Evolutionary conservation across 495 filamentous ascomycete genomes (phyloP), one percentile per base, ranked within the genome.

Genomic region (Xylaria acuta): DNA sequence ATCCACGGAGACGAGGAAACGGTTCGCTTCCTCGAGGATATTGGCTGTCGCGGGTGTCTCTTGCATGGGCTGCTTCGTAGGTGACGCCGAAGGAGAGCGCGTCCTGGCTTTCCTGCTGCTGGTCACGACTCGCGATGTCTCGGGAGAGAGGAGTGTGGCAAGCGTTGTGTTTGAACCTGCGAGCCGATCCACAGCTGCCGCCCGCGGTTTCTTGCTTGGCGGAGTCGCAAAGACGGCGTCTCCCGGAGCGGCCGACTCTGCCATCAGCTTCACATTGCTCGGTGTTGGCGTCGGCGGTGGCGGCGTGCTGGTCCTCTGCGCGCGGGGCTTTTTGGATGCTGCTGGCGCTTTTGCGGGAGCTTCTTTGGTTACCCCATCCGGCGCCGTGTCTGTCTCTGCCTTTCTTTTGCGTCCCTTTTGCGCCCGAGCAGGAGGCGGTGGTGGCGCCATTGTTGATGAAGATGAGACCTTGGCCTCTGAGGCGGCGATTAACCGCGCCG

Each of bases 1-100:
- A 72, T 97, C 95, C 20, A 92, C 87, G 27, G 85, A 86, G 75
- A 95, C 88, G 9, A 99, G 82, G 81, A 97, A 93, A 16, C 88
- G 89, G 72, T 90, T 86, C 18, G 94, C 96, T 78, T 94, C 86
- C 51, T 93, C 86, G 18, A 98, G 88, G 30, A 98, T 83, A 45
- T 86, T 92, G 27, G 86, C 89, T 4, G 92, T 93, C 53, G 92
- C 79, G 20, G 47, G 16, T 20, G 30, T n/a, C 7, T 22, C 36
- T 20, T 41, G 68, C 49, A 12, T 47, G 8, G 49, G 9, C 41
- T 30, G 22, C 30, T 66, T 72, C n/a, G 63, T 27, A 74, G 90
- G 92, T 18, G 88, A 90, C 40, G 90, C 89, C 6, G 92, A 91
- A 34, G 82, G 77, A 69, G 88, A 80, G 74, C 84, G 83, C 20